These are phyloP conservation scores for Leccinellum rugosiceps DNA, from an alignment of 768 basidiomycete genomes.

Conservation along the genomic window DNA sequence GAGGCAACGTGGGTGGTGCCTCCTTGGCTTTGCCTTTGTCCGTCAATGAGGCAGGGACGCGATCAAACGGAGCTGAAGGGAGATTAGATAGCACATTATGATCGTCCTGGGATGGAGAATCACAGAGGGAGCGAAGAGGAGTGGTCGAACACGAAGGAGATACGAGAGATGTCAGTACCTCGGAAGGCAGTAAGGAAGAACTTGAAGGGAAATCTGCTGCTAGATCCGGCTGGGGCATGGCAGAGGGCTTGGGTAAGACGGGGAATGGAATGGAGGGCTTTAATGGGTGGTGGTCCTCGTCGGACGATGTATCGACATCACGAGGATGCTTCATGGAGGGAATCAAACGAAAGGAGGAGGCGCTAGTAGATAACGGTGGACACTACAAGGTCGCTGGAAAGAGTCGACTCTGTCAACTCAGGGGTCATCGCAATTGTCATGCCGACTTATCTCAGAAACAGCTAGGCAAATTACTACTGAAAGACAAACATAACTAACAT, in stretches of 20 bases:
- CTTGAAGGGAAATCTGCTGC: too few species aligned
- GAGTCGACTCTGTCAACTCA: slow-evolving; percentile 15
- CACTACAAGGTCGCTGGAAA: slow-evolving; percentile 15
- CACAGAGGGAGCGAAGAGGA: neutral
- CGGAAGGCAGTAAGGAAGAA: too few species aligned
- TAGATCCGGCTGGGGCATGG: slow-evolving; percentile 11
- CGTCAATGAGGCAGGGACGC: slow-evolving; percentile 25
- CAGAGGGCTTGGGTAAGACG: slow-evolving; percentile 9
- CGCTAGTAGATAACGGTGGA: slow-evolving; percentile 2
- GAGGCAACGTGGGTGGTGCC: slow-evolving; percentile 59
- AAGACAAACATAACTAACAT: neutral
- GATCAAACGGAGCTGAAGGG: slow-evolving; percentile 13
- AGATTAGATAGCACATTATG: slow-evolving; percentile 26
- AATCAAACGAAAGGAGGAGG: slow-evolving; percentile 20
- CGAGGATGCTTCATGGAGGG: slow-evolving; percentile 37
- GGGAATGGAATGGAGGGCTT: slow-evolving; percentile 3
- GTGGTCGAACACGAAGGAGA: slow-evolving; percentile 10
- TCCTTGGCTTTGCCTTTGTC: slow-evolving; percentile 56
- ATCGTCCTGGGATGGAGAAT: slow-evolving; percentile 2
- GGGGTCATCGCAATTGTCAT: slow-evolving; percentile 14
- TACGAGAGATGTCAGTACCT: too few species aligned
- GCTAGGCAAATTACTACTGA: slow-evolving; percentile 9
- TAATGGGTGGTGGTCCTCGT: slow-evolving; percentile 1
- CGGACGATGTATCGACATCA: slow-evolving; percentile 47
- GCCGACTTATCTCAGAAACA: slow-evolving; percentile 6